phyloP scores from a whole-genome alignment of 2,329 filamentous ascomycete genomes.

The Neoscytalidium dimidiatum region DNA sequence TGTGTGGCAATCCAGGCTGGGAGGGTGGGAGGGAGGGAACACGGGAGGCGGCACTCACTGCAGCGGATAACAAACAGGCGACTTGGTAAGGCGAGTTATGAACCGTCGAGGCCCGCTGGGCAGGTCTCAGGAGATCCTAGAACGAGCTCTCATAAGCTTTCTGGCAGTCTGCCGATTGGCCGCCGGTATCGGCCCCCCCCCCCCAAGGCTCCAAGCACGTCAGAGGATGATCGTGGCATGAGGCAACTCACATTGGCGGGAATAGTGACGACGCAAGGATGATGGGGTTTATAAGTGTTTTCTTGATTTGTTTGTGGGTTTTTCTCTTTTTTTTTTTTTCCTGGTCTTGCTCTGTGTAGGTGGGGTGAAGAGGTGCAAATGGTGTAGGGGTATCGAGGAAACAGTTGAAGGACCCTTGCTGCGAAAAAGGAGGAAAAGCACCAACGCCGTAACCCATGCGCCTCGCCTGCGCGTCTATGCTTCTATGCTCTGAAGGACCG shows the following conservation, averaged over 20 bases:
- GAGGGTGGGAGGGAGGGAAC: no score
- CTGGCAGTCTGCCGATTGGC: neutral
- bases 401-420: conserved; percentile 4
- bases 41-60: neutral
- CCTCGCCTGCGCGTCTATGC: conserved; percentile 7
- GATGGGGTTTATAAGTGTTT: neutral
- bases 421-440: neutral
- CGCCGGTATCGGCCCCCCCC: conserved; percentile 11
- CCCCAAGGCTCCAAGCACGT: neutral
- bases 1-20: neutral
- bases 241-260: neutral
- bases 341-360: neutral
- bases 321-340: neutral
- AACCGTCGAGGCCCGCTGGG: neutral
- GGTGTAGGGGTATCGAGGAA: conserved; percentile 4
- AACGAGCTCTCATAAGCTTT: conserved; percentile 3
- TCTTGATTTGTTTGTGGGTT: neutral
- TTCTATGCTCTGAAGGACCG: neutral
- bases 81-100: neutral
- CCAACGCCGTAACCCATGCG: conserved; percentile 10
- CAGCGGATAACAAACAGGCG: neutral
- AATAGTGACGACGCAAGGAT: neutral
- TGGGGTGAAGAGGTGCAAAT: neutral
- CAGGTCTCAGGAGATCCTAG: neutral
- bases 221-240: neutral